Evolutionary conservation across 2,329 filamentous ascomycete species (phyloP).

Genomic region (Xylaria sp.): DNA sequence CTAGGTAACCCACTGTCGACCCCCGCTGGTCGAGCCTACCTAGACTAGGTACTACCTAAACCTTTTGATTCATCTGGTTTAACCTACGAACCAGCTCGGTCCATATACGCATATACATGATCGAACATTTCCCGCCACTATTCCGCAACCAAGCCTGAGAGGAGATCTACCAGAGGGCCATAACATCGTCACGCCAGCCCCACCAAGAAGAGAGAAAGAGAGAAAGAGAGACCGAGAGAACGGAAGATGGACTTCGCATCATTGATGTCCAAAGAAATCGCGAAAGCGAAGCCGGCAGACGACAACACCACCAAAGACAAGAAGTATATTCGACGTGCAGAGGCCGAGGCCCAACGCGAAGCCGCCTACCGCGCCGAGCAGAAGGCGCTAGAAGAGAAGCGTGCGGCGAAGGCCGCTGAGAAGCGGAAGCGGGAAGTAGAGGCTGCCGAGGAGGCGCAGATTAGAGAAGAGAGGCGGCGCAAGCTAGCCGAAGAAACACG

Average conservation of each 20-base stretch:
- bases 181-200: neutral
- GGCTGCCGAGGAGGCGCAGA: conserved; percentile 69
- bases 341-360: conserved; percentile 82
- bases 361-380: conserved; percentile 85
- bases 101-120: no score
- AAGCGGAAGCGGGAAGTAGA: conserved; percentile 94
- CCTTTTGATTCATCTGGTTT: no score
- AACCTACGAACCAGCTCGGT: no score
- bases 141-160: neutral
- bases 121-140: neutral
- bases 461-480: conserved; percentile 81
- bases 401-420: conserved; percentile 69
- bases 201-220: neutral
- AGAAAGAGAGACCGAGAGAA: neutral
- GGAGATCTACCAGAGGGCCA: neutral
- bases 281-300: conserved; percentile 67
- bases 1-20: no score
- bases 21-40: no score
- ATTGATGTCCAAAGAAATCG: conserved; percentile 90
- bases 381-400: conserved; percentile 72
- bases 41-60: no score
- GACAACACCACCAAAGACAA: conserved; percentile 44
- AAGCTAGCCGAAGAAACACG: conserved; percentile 82
- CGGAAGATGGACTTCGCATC: conserved; percentile 88
- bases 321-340: conserved; percentile 85